Evolutionary conservation across 495 filamentous ascomycete species (phyloP).

Genomic region (Neurospora sp.): DNA sequence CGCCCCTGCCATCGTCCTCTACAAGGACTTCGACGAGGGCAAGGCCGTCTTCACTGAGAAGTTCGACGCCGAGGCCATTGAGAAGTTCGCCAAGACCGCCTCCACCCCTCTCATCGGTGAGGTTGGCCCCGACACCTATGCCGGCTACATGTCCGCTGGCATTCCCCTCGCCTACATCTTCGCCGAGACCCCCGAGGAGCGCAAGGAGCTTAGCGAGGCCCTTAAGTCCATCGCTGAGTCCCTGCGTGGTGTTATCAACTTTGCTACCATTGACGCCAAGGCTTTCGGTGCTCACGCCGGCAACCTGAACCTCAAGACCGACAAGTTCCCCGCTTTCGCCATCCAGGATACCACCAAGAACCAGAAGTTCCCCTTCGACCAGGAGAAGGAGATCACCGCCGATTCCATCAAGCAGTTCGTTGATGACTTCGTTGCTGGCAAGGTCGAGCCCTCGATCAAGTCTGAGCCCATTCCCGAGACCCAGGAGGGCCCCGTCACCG

Average conservation of each 20-base stretch:
- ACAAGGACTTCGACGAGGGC: constrained; percentile 98
- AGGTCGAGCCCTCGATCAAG: constrained; percentile 92
- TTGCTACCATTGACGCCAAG: constrained; percentile 95
- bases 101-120: constrained; percentile 91
- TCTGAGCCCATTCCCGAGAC: constrained; percentile 94
- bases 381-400: constrained; percentile 66
- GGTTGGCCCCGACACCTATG: constrained; percentile 95
- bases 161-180: constrained; percentile 97
- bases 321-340: constrained; percentile 93
- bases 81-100: constrained; percentile 70
- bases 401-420: constrained; percentile 77
- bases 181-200: constrained; percentile 85
- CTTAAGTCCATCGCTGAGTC: constrained; percentile 57
- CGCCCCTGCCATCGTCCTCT: constrained; percentile 80
- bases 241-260: constrained; percentile 81
- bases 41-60: constrained; percentile 74
- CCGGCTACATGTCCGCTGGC: constrained; percentile 89
- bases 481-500: constrained; percentile 79
- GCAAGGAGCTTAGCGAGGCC: constrained; percentile 58
- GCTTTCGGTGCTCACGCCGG: constrained; percentile 88
- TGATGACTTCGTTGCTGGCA: constrained; percentile 76
- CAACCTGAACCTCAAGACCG: constrained; percentile 94
- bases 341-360: constrained; percentile 96
- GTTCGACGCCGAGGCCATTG: constrained; percentile 65
- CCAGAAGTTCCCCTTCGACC: constrained; percentile 91